These are phyloP conservation scores for Cadophora gregata DNA, from an alignment of 2,329 filamentous ascomycete genomes.

Conservation along the genomic window DNA sequence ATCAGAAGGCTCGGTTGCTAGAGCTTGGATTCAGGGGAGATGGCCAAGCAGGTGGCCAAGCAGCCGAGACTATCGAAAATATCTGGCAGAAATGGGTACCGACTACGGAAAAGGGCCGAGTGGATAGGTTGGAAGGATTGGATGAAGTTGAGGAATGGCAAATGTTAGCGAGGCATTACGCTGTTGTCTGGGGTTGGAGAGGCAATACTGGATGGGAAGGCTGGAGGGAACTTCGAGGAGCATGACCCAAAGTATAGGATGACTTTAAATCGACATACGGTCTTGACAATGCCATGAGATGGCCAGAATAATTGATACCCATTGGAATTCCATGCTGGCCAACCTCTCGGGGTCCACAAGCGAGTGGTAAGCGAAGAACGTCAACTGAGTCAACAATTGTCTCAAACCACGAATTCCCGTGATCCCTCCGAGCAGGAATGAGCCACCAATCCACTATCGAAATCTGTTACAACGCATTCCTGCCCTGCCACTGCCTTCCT, in stretches of 20 bases:
- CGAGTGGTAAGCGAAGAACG: neutral
- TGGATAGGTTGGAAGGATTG: slow-evolving; percentile 82
- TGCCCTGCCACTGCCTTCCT: neutral
- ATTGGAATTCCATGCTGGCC: no score
- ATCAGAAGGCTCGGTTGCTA: slow-evolving; percentile 71
- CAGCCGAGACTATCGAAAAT: slow-evolving; percentile 65
- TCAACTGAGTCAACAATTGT: slow-evolving; percentile 5
- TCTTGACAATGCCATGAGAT: no score
- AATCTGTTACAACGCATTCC: slow-evolving; percentile 3
- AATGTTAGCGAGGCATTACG: slow-evolving; percentile 85
- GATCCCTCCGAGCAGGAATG: slow-evolving; percentile 8
- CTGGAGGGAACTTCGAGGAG: slow-evolving; percentile 18
- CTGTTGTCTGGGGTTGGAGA: slow-evolving; percentile 85
- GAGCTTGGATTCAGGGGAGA: slow-evolving; percentile 65
- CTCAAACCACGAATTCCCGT: slow-evolving; percentile 12
- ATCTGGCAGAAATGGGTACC: slow-evolving; percentile 81
- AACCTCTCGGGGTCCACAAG: neutral
- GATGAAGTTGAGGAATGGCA: slow-evolving; percentile 97
- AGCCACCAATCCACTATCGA: neutral
- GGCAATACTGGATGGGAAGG: slow-evolving; percentile 33
- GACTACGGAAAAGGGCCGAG: slow-evolving; percentile 74
- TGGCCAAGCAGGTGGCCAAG: slow-evolving; percentile 50
- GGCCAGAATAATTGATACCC: neutral
- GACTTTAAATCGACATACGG: no score
- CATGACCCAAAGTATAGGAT: neutral